A percentile compares a stretch with the other conserved stretches of the same genome.
phyloP scores from a whole-genome alignment of 2,329 filamentous ascomycete genomes.

The Polychaeton citri region DNA sequence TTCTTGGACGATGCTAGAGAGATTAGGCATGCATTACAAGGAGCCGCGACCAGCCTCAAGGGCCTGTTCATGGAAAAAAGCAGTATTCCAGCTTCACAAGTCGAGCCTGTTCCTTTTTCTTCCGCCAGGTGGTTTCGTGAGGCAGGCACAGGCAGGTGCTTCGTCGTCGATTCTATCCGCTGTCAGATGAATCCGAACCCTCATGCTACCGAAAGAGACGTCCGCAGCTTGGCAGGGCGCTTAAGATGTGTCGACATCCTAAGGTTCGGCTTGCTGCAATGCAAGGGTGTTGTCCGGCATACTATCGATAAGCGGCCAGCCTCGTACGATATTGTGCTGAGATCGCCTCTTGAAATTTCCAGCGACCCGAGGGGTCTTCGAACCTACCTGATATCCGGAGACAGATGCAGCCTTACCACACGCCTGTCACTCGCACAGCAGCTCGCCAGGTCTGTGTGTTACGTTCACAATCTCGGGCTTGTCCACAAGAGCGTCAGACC shows the following conservation, averaged over 20 bases:
- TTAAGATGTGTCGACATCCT: constrained; percentile 8
- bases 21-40: too few species aligned
- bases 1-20: too few species aligned
- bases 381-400: constrained; percentile 6
- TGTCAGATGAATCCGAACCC: neutral
- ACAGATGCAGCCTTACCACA: constrained; percentile 14
- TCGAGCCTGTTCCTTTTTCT: too few species aligned
- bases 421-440: constrained; percentile 17
- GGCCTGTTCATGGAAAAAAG: too few species aligned
- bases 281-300: constrained; percentile 7
- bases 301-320: neutral
- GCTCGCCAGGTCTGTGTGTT: constrained; percentile 22
- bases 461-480: constrained; percentile 27
- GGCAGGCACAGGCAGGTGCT: neutral
- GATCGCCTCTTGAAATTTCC: neutral
- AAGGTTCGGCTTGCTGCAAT: constrained; percentile 11
- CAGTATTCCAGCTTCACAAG: too few species aligned
- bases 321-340: constrained; percentile 7
- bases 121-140: constrained; percentile 3
- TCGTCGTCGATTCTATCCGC: neutral
- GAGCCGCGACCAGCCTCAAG: too few species aligned
- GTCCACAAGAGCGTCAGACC: constrained; percentile 36
- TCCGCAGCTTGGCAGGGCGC: constrained; percentile 10
- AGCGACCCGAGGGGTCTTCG: constrained; percentile 10
- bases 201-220: constrained; percentile 5